Conservation (phyloP, 345 rosid species). For the Dimocarpus longan region DNA sequence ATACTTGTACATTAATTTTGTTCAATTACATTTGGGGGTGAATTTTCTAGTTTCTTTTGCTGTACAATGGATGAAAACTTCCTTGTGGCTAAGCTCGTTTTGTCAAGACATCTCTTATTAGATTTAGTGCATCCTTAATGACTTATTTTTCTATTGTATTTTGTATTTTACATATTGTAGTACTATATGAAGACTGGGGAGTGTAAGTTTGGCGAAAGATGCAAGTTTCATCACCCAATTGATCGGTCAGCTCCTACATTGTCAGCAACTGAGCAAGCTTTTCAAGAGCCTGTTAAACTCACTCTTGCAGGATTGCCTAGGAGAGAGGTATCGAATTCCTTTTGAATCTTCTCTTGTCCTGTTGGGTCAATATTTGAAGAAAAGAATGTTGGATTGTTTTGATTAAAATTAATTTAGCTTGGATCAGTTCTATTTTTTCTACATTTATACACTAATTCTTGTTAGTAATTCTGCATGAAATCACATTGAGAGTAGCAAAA, state of each 20-base stretch:
- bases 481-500: no score
- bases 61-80: background rate
- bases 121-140: slow-evolving; percentile 9
- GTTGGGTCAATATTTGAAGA: background rate
- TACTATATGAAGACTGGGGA: slow-evolving; percentile 93
- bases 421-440: background rate
- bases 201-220: slow-evolving; percentile 81
- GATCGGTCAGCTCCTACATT: slow-evolving; percentile 53
- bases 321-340: slow-evolving; percentile 66
- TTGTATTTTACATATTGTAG: slow-evolving; percentile 37
- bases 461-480: background rate
- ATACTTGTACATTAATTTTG: background rate
- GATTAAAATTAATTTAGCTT: background rate
- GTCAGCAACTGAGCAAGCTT: slow-evolving; percentile 36
- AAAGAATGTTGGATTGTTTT: background rate
- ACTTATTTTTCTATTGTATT: background rate
- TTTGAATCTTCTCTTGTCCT: background rate
- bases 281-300: slow-evolving; percentile 62
- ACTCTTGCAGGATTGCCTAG: slow-evolving; percentile 94
- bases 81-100: background rate
- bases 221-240: slow-evolving; percentile 86
- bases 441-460: background rate
- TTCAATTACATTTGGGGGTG: background rate
- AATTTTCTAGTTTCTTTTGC: background rate
- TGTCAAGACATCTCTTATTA: background rate